These are phyloP conservation scores for Globisporangium heterothallicum DNA, from an alignment of 352 stramenopile genomes.

Conservation along the genomic window DNA sequence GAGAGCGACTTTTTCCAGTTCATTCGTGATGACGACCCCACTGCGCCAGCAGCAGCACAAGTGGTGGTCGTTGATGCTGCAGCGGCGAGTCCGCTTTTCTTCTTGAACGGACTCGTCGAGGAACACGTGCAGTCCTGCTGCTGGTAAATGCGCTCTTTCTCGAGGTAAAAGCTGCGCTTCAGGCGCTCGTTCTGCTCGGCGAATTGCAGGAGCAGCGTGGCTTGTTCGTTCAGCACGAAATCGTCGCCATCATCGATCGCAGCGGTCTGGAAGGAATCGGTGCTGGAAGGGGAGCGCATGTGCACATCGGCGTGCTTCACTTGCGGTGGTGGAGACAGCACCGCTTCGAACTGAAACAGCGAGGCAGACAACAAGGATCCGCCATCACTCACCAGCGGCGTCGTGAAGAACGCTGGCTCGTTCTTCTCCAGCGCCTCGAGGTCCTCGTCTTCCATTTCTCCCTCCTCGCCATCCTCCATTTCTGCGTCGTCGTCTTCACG, in stretches of 20 bases:
- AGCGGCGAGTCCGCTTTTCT: neutral
- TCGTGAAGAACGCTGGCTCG: conserved; percentile 33
- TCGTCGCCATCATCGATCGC: conserved; percentile 1
- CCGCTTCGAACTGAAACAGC: conserved; percentile 32
- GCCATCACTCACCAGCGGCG: conserved; percentile 34
- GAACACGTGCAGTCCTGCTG: conserved; percentile 36
- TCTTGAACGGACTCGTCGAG: conserved; percentile 15
- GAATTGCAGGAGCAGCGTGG: conserved; percentile 38
- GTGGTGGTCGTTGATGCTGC: neutral
- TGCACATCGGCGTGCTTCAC: neutral
- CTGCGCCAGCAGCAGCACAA: neutral
- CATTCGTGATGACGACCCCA: conserved; percentile 1
- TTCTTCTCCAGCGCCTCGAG: conserved; percentile 33
- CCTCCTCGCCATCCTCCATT: conserved; percentile 13
- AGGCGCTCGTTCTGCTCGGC: conserved; percentile 43
- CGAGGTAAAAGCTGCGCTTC: conserved; percentile 37
- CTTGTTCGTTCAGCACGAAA: conserved; percentile 25
- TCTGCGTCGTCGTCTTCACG: conserved; percentile 11
- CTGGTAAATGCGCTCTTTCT: conserved; percentile 44
- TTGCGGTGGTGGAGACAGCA: neutral
- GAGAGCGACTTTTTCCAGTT: conserved; percentile 55
- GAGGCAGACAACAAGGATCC: conserved; percentile 32
- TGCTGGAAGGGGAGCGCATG: neutral
- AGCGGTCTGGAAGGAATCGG: neutral
- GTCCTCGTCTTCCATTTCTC: conserved; percentile 23